Base-by-base conservation (phyloP, 2,329 filamentous ascomycete species). In the Sporothrix sp. region DNA sequence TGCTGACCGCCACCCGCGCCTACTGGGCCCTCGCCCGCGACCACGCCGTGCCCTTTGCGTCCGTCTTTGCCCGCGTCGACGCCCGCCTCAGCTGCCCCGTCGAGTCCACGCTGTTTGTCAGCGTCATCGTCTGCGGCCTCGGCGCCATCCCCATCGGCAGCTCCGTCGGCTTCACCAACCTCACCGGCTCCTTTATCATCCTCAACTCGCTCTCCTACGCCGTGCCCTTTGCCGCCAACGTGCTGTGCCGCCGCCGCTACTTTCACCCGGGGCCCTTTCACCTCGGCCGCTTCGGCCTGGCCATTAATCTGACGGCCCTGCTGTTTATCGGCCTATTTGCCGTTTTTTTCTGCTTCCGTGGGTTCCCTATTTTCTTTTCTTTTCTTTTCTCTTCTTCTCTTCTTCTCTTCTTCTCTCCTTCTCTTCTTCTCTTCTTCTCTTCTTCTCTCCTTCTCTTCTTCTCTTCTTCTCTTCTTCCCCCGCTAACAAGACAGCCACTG, bases 371-470 rank as follows among this genome's bases (percentile, higher is more conserved):
- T n/a, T 47, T 18, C 10, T 38, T 13, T 16, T 18, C 18, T n/a
- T 35, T 14, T 18, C 11, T 21, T 10, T 36, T 20, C 21, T 50
- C n/a, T 36, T 23, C 8, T 18, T 28, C 1, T 13, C 14, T 47
- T 18, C 10, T 38, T 13, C 25, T 18, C 18, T n/a, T 35, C 14
- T 18, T 11, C 20, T 10, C 28, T 20, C 21, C 43, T n/a, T 36
- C n/a, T 5, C 14, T 78, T n/a, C 73, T 81, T 52, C 81, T 76
- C 63, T 79, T 75, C 59, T 81, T 81, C 65, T 77, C 71, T 74
- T 58, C 14, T 32, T 3, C 27, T 3, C 11, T 20, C 21, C 1
- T 13, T n/a, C 42, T 18, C 10, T 38, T 13, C n/a, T 16, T 18
- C 18, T n/a, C 27, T 14, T 18, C 11, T 21, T 10, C 28, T 20